Percentiles rank a stretch among this genome's conserved stretches.
phyloP scores from a whole-genome alignment of 305 asterid species.

The Fraxinus baroniana region DNA sequence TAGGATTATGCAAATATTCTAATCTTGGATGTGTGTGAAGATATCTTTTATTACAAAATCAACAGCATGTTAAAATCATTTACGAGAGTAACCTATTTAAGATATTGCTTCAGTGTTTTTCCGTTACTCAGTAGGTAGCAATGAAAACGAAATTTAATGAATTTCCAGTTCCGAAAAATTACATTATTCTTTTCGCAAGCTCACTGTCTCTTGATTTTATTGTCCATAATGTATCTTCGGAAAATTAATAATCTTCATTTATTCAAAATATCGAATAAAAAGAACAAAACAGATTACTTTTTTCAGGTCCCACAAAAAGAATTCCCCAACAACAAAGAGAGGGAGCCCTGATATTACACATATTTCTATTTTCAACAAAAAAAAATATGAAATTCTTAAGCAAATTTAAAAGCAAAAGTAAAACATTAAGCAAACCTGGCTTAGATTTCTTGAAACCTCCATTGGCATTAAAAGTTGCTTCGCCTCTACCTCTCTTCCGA shows the following conservation, averaged over 20 bases:
- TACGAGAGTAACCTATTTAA: not conserved
- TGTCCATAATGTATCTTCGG: not conserved
- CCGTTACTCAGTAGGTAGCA: constrained; percentile 9
- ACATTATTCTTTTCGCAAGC: not conserved
- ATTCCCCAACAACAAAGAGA: not conserved
- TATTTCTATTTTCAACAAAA: not conserved
- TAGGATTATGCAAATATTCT: not conserved
- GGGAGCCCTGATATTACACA: not conserved
- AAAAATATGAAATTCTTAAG: not conserved
- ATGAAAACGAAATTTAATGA: not conserved
- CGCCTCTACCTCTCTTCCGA: constrained; percentile 68
- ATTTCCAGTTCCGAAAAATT: not conserved
- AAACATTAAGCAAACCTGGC: constrained; percentile 43
- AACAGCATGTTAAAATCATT: not conserved
- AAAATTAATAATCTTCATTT: not conserved
- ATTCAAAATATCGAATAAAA: not conserved
- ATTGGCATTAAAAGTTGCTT: constrained; percentile 47
- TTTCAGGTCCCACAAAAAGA: not conserved
- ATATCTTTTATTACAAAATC: not conserved
- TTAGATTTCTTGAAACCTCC: constrained; percentile 69
- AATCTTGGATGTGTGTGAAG: not conserved
- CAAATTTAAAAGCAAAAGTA: constrained; percentile 1
- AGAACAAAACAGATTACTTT: not conserved
- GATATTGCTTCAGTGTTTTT: not conserved
- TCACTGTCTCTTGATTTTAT: not conserved